Evolutionary conservation across 164 flowering plant genomes (phyloP).

Genomic region (Tetracentron sinense): DNA sequence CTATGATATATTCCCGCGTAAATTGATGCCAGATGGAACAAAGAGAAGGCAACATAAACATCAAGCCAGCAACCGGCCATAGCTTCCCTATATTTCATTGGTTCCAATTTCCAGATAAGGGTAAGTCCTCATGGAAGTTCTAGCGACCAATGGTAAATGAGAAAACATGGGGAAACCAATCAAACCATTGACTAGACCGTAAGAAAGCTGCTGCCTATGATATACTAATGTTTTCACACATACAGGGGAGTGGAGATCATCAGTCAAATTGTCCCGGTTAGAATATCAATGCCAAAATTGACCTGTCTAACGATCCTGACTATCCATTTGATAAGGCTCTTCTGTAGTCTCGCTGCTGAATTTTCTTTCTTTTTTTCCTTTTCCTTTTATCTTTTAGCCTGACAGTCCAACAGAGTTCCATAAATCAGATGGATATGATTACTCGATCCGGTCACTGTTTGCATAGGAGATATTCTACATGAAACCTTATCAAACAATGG

Average conservation of each 20-base stretch:
- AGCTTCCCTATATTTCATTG: conserved; percentile 57
- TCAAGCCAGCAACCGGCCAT: conserved; percentile 85
- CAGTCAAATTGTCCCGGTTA: not conserved
- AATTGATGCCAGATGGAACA: conserved; percentile 77
- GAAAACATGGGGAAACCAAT: not conserved
- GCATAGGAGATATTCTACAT: not conserved
- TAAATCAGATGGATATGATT: not conserved
- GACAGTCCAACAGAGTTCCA: not conserved
- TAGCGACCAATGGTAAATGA: not conserved
- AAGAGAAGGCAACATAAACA: conserved; percentile 75
- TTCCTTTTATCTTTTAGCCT: too few species aligned
- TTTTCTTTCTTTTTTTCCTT: not conserved
- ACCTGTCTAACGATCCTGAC: conserved; percentile 3
- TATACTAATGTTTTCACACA: not conserved
- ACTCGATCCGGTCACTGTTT: not conserved
- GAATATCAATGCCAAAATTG: not conserved
- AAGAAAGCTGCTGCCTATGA: not conserved
- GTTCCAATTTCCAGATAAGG: not conserved
- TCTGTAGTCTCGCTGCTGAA: not conserved
- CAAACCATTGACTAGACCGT: not conserved
- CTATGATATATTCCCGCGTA: conserved; percentile 60
- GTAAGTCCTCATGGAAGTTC: not conserved
- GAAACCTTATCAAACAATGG: not conserved
- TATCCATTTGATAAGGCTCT: not conserved
- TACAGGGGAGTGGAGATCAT: not conserved